Percentiles rank a stretch among this genome's conserved stretches.
These are phyloP conservation scores for Solanum sejunctum DNA, from an alignment of 257 asterid genomes.

Conservation along the genomic window DNA sequence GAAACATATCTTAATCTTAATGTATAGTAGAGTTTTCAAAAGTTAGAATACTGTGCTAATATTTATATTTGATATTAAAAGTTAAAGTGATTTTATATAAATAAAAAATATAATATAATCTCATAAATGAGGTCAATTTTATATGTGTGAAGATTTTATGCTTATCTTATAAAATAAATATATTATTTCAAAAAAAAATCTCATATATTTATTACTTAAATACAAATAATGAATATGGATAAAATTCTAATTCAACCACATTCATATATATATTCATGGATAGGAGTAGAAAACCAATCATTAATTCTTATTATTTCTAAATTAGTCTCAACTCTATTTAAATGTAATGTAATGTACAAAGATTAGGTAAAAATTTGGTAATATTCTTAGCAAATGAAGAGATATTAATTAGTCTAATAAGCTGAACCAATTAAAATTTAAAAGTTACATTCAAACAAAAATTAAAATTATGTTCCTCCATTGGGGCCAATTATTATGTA, in stretches of 20 bases:
- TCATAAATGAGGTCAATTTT: neutral
- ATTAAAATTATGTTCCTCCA: neutral
- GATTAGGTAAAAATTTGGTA: neutral
- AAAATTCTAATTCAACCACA: no score
- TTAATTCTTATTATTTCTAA: neutral
- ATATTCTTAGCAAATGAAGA: neutral
- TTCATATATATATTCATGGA: no score
- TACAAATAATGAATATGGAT: no score
- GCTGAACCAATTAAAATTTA: neutral
- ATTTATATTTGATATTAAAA: neutral
- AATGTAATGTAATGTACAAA: neutral
- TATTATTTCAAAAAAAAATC: no score
- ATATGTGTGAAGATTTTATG: no score
- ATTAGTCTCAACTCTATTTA: neutral
- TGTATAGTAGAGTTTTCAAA: no score
- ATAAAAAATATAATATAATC: no score
- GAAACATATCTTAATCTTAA: no score
- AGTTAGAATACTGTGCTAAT: neutral
- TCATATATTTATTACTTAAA: no score
- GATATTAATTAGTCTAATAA: neutral
- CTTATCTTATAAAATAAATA: no score
- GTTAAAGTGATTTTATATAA: neutral
- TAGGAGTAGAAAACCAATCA: neutral
- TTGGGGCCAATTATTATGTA: neutral
- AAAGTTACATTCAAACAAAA: neutral